These are phyloP conservation scores for Ambrosia artemisiifolia DNA, from an alignment of 129 eudicot species.

Conservation along the genomic window DNA sequence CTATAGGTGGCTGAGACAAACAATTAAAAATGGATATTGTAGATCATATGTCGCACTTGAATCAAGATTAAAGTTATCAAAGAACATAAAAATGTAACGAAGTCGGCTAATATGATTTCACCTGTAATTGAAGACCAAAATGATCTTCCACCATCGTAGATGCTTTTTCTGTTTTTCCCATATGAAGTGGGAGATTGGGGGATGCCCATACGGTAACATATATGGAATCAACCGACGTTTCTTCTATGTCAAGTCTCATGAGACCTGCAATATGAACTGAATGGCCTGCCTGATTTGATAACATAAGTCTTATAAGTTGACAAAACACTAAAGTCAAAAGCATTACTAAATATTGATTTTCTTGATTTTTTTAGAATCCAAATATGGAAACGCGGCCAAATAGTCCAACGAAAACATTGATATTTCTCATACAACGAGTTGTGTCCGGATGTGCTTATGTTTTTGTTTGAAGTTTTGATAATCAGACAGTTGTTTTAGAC, in stretches of 20 bases:
- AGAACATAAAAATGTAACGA: not conserved
- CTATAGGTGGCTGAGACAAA: slow-evolving; percentile 76
- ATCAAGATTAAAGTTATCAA: not conserved
- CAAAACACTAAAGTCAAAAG: not conserved
- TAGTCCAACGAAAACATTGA: not conserved
- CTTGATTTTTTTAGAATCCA: not conserved
- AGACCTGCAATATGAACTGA: slow-evolving; percentile 93
- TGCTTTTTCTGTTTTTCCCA: slow-evolving; percentile 83
- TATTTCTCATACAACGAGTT: not conserved
- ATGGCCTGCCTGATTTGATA: slow-evolving; percentile 56
- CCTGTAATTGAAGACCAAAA: slow-evolving; percentile 89
- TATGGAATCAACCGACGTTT: slow-evolving; percentile 59
- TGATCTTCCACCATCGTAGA: slow-evolving; percentile 66
- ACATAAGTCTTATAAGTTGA: not conserved
- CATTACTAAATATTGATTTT: not conserved
- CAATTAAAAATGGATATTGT: slow-evolving; percentile 13
- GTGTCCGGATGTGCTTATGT: not conserved
- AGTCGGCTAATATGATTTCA: slow-evolving; percentile 18
- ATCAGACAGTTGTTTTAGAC: not conserved
- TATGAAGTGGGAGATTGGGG: slow-evolving; percentile 70
- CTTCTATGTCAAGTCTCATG: slow-evolving; percentile 72
- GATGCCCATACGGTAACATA: slow-evolving; percentile 97
- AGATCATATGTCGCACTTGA: not conserved
- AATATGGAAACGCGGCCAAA: not conserved
- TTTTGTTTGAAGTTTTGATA: not conserved